A percentile compares a stretch with the other conserved stretches of the same genome.
Conservation (phyloP, 352 stramenopile species). For the Plasmopara viticola region DNA sequence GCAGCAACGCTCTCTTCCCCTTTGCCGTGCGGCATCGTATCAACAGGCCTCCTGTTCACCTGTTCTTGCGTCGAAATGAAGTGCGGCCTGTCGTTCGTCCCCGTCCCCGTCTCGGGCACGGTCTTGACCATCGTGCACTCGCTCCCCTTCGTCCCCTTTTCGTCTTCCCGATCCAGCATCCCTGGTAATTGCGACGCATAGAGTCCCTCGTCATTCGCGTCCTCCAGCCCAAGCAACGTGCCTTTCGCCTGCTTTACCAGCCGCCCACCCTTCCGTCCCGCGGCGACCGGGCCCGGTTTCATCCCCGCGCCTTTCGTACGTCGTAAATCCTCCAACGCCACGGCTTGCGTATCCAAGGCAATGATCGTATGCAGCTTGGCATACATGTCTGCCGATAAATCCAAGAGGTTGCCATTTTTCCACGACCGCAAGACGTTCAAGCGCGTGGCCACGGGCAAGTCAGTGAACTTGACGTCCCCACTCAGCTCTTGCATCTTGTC, state of each 20-base stretch:
- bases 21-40: neutral
- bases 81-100: neutral
- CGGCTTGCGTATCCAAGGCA: conserved; percentile 17
- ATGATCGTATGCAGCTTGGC: conserved; percentile 18
- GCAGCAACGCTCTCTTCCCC: neutral
- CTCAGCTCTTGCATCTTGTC: conserved; percentile 32
- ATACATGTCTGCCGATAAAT: conserved; percentile 26
- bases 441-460: conserved; percentile 11
- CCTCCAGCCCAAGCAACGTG: conserved; percentile 4
- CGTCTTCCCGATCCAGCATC: conserved; percentile 19
- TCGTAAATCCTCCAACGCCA: conserved; percentile 24
- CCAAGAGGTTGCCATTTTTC: conserved; percentile 32
- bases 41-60: neutral
- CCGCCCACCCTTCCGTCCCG: conserved; percentile 6
- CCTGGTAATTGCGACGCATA: conserved; percentile 14
- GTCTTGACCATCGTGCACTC: neutral
- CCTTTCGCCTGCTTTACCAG: conserved; percentile 11
- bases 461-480: conserved; percentile 19
- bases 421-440: conserved; percentile 25
- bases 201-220: conserved; percentile 13
- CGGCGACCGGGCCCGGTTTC: neutral
- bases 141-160: conserved; percentile 9
- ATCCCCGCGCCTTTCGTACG: conserved; percentile 12
- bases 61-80: neutral
- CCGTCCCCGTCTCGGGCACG: neutral